Conservation (phyloP, 164 flowering plant genomes). For the Vitis rotundifolia region DNA sequence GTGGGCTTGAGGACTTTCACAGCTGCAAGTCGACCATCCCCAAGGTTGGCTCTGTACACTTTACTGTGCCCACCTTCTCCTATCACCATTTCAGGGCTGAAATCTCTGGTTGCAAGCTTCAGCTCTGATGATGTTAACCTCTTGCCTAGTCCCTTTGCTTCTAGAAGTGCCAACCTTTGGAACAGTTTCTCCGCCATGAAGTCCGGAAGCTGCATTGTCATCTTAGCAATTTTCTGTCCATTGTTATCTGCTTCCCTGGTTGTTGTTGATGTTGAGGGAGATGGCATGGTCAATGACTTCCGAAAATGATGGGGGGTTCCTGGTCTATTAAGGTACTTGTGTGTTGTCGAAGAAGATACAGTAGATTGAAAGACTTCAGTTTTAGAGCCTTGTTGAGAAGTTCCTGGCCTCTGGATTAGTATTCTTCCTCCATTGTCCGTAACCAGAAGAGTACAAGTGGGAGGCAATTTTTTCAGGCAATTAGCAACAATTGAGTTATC, state of each 20-base stretch:
- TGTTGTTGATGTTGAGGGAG: constrained; percentile 24
- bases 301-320: constrained; percentile 2
- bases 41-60: constrained; percentile 35
- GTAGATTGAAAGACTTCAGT: constrained; percentile 11
- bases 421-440: constrained; percentile 38
- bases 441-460: constrained; percentile 43
- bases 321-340: not conserved
- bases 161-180: constrained; percentile 26
- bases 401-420: constrained; percentile 28
- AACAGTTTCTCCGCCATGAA: constrained; percentile 13
- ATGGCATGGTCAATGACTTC: constrained; percentile 27
- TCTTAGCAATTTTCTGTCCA: not conserved
- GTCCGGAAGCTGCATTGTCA: constrained; percentile 6
- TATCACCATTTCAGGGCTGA: constrained; percentile 35
- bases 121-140: constrained; percentile 35
- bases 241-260: not conserved
- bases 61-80: constrained; percentile 33
- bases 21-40: constrained; percentile 32
- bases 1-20: constrained; percentile 37
- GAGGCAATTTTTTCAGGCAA: constrained; percentile 39
- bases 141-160: constrained; percentile 22
- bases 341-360: constrained; percentile 5
- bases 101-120: constrained; percentile 28
- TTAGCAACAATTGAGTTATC: constrained; percentile 20
- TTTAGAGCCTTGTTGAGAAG: constrained; percentile 41